Base-by-base conservation (phyloP, 208 protist genomes). In the Leishmania braziliensis region DNA sequence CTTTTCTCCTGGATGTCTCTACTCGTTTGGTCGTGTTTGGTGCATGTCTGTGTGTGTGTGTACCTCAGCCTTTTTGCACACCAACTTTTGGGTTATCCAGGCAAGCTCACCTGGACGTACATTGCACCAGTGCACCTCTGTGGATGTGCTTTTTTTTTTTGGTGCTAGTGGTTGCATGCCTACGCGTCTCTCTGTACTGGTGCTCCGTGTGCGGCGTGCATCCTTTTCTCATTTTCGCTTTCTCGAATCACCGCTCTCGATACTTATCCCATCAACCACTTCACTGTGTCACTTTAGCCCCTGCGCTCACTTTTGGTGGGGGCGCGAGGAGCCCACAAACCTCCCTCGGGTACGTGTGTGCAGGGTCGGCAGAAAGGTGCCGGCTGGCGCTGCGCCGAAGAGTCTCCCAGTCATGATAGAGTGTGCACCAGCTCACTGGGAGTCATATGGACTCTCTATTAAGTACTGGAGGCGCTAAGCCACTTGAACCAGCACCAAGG, bases 81-180 rank as follows among this genome's bases (percentile, higher is more conserved):
- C 8, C 26, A 63, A 63, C 20, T 6, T 46, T 6, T 46, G 43
- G 4, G 4, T 9, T 46, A 46, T 46, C 43, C 43, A 46, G 43
- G 26, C 58, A n/a, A 23, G 8, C 58, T 14, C 9, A 63, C 58
- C 9, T 33, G 58, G 4, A 14, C 9, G 26, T 14, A 23, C 23
- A 8, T n/a, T 33, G 6, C 26, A 10, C 26, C 26, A 3, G 8
- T 6, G 75, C 23, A 43, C 26, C 58, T 63, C 8, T 29, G 8
- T 66, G 23, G 51, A 18, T n/a, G 43, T 78, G 12, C 33, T 65
- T 66, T 46, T 65, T 53, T 80, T 53, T 80, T 18, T 36, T 10
- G 0, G 0, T 80, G 5, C 54, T 72, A 10, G 43, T 5, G 56
- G 5, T 63, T 20, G 12, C 48, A 16, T 16, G 3, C 23, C 20